These are phyloP conservation scores for Sphagnum fallax DNA, from an alignment of 228 moss, liverwort and hornwort species.

Conservation along the genomic window DNA sequence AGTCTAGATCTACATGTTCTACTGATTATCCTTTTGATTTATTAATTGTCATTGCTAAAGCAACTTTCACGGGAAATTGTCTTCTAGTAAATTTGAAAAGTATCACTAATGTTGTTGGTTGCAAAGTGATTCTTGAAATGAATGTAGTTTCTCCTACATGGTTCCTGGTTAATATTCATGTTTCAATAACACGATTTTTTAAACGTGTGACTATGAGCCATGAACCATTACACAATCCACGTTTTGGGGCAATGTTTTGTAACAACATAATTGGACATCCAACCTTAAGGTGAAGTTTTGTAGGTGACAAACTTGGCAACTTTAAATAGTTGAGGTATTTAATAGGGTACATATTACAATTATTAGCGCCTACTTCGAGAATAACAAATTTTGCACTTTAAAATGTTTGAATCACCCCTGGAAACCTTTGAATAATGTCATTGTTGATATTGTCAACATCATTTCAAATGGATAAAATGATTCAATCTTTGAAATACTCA, in stretches of 20 bases:
- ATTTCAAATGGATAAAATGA: background rate
- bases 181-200: background rate
- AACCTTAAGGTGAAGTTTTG: too few relatives aligned
- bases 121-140: background rate
- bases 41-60: conserved; percentile 2
- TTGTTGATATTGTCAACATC: background rate
- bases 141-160: background rate
- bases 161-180: background rate
- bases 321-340: background rate
- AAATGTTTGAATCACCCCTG: background rate
- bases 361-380: background rate
- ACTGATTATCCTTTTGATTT: conserved; percentile 1
- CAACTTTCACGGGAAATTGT: background rate
- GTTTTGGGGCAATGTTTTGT: background rate
- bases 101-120: background rate
- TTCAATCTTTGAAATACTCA: background rate
- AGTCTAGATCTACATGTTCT: background rate
- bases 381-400: background rate
- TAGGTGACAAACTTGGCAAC: too few relatives aligned
- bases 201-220: background rate
- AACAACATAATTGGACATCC: background rate
- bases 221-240: background rate
- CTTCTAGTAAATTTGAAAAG: background rate
- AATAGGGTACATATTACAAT: background rate
- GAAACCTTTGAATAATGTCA: background rate